Evolutionary conservation across 768 basidiomycete genomes (phyloP), one percentile per base, ranked within the genome.

Genomic region (Lyophyllum shimeji): DNA sequence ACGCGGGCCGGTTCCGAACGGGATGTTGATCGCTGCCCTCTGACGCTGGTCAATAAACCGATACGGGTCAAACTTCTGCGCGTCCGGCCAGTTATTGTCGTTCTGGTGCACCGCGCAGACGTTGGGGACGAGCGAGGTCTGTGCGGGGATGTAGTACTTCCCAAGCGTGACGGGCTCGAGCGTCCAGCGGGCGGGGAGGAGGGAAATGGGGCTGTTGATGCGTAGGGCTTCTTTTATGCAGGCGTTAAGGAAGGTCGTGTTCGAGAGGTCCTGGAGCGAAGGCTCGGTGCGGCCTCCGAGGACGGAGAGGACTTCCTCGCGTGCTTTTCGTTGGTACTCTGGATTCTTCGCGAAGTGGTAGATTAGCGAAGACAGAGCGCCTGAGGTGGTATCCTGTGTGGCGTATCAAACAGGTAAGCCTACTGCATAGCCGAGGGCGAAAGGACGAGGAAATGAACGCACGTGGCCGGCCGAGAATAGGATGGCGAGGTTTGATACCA

Each of bases 381-480:
- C 74, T 4, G 74, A 69, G 2, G 73, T 72, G 1, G 74, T 77
- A 52, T 75, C 74, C 72, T 74, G 52, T 8, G 46, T 55, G 12
- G 53, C 20, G n/a, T 18, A n/a, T 60, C 31, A 47, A 44, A n/a
- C n/a, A 25, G 17, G 7, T 37, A 11, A 37, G 34, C 7, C 7
- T 37, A n/a, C n/a, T n/a, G n/a, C 7, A 9, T 18, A 40, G 11
- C n/a, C 27, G 44, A 15, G 39, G 21, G 25, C 33, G 11, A 46
- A 17, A n/a, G 42, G 15, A 15, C 3, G 13, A 24, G 33, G n/a
- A 53, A 48, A 27, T 3, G 12, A 24, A 39, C 69, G 27, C 53
- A 76, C 74, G 55, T 77, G 75, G 1, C 76, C 76, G 7, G 73
- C 74, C 21, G 71, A 70, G 61, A 77, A 77, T 9, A 75, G 60